Base-by-base conservation (phyloP, 2,329 filamentous ascomycete species). In the Bertia moriformis region DNA sequence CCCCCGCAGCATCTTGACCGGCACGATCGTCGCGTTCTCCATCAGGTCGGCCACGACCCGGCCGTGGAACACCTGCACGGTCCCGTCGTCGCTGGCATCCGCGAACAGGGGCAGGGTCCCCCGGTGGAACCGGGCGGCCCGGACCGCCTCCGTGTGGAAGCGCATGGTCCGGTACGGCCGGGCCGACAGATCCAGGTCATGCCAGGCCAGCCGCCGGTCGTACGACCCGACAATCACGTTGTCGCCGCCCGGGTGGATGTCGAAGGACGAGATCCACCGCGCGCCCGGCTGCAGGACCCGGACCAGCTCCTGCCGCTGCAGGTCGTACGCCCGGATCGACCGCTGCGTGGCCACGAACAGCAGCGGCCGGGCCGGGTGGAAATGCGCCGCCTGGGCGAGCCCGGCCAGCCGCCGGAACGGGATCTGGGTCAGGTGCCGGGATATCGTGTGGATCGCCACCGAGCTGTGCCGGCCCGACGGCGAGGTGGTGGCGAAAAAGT, bases 291-390 rank as follows among this genome's bases (percentile, higher is more conserved):
- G 86, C 42, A 98, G 66, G 42, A 91, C 85, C 65, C 94, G 94
- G 58, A 95, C 73, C 22, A 98, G 75, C 53, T 93, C 83, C 56
- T 95, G 87, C 50, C 80, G 80, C 46, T 89, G 83, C 36, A 98
- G 71, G 57, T 98, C 91, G 62, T 98, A 98, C 52, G 84, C 83
- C 41, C 91, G 83, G 52, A 98, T 88, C 42, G 83, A 82, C 49
- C 89, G 83, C 59, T 94, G 86, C 10, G 93, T 96, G 3, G 91
- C 91, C 40, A 98, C 85, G 54, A 96, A 96, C 64, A 98, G 88
- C 38, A 94, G 76, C 0, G 91, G 88, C 47, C 87, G 81, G 29
- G 80, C 83, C 2, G 91, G 91, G 58, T 98, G 91, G 70, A 98
- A 98, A 48, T 87, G 85, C 4, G 87, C 88, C 1, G 83, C 82